Conservation (phyloP, 768 basidiomycete genomes). For the Tremella mesenterica region DNA sequence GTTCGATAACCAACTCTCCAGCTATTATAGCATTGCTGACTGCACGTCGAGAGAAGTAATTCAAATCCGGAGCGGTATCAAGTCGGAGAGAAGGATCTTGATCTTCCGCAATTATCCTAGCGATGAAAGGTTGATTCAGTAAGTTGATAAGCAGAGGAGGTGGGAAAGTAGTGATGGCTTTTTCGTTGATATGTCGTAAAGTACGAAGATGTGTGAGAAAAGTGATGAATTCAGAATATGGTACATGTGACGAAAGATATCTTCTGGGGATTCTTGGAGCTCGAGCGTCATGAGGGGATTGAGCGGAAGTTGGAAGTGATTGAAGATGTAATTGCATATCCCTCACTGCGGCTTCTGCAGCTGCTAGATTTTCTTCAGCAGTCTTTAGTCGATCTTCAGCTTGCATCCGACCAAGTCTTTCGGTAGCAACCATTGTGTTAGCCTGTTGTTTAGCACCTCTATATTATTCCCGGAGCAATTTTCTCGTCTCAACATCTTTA, state of each 20-base stretch:
- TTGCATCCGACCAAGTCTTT: slow-evolving; percentile 59
- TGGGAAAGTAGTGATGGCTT: slow-evolving; percentile 44
- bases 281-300: background rate
- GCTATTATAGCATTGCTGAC: slow-evolving; percentile 75
- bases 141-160: slow-evolving; percentile 61
- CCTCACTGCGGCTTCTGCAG: slow-evolving; percentile 77
- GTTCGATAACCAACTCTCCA: slow-evolving; percentile 81
- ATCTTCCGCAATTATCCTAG: slow-evolving; percentile 68
- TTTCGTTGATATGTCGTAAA: slow-evolving; percentile 55
- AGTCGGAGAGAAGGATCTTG: slow-evolving; percentile 88
- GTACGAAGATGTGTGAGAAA: slow-evolving; percentile 70
- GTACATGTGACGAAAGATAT: slow-evolving; percentile 54
- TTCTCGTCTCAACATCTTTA: too few species aligned
- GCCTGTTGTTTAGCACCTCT: too few species aligned
- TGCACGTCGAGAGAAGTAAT: slow-evolving; percentile 82
- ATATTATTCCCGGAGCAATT: too few species aligned
- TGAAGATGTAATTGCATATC: slow-evolving; percentile 82
- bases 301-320: slow-evolving; percentile 48
- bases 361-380: slow-evolving; percentile 65
- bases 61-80: slow-evolving; percentile 85
- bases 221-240: slow-evolving; percentile 69
- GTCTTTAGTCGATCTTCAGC: slow-evolving; percentile 66
- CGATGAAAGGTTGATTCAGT: slow-evolving; percentile 67
- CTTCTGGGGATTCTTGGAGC: slow-evolving; percentile 1
- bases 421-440: slow-evolving; percentile 96